Base-by-base conservation (phyloP, 768 basidiomycete species). In the Lactarius hatsudake region DNA sequence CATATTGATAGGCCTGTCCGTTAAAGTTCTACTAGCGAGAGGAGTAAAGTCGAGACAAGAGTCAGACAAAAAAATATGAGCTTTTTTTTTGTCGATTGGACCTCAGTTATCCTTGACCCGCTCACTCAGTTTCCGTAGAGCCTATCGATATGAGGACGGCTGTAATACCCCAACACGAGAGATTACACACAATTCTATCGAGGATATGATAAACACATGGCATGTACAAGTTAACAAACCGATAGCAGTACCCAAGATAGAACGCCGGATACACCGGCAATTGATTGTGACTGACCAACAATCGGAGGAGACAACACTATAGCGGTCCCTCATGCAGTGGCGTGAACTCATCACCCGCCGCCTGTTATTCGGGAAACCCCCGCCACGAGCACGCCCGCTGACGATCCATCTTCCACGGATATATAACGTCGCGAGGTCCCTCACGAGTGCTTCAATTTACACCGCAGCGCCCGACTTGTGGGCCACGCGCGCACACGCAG, bases 401-500 rank as follows among this genome's bases (percentile, higher is more conserved):
- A 68, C 3, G 67, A 68, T 2, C 67, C 67, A 23, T 68, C 67
- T 54, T 68, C 67, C 12, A 63, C 67, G 59, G 5, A 68, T 63
- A 12, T 62, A 40, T n/a, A 68, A 56, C 7, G 34, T 43, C 5
- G 67, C 59, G 18, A 75, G 54, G 63, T 78, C 74, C 26, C 67
- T 58, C 18, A 70, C 58, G 34, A 78, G 45, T 36, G 68, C 74
- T 42, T 76, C 74, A 30, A 81, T 77, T 45, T 75, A 76, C 53
- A 73, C 74, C 6, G 72, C 75, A 2, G 78, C 81, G 38, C 81
- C 80, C 3, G 80, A 81, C 38, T 80, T 72, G 69, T 78, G 75
- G 36, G 78, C 78, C 2, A 80, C 75, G 61, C 76, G 74, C 20
- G 80, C 78, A 62, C 79, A 81, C 26, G 77, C 74, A n/a, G 79